Evolutionary conservation across 2,329 filamentous ascomycete genomes (phyloP).

Genomic region (Diaporthe nobilis): DNA sequence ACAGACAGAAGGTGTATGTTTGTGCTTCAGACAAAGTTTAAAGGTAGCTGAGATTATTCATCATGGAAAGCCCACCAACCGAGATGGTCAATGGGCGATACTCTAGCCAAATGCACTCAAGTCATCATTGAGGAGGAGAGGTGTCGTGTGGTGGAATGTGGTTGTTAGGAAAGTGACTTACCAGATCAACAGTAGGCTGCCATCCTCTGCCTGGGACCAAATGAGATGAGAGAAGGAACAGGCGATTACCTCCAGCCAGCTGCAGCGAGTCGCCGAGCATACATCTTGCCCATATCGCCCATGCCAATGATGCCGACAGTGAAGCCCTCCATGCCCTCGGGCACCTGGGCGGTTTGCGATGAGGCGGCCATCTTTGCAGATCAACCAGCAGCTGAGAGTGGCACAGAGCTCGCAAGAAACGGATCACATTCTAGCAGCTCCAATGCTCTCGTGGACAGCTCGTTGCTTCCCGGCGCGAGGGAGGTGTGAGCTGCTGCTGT

Average conservation of each 20-base stretch:
- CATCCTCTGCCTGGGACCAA: constrained; percentile 16
- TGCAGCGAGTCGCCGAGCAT: constrained; percentile 86
- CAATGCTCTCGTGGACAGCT: not conserved
- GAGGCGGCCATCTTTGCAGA: constrained; percentile 46
- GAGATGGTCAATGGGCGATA: constrained; percentile 75
- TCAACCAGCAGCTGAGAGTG: constrained; percentile 34
- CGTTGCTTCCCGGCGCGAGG: constrained; percentile 9
- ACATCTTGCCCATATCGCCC: constrained; percentile 99
- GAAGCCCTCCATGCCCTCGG: constrained; percentile 74
- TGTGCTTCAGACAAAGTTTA: constrained; percentile 83
- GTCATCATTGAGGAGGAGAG: constrained; percentile 84
- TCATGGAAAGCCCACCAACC: constrained; percentile 84
- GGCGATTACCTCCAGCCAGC: constrained; percentile 94
- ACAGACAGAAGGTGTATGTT: constrained; percentile 44
- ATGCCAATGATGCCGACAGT: constrained; percentile 96
- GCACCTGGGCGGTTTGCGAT: constrained; percentile 46
- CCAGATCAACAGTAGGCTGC: constrained; percentile 49
- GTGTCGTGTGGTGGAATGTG: constrained; percentile 30
- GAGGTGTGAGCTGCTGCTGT: constrained; percentile 3
- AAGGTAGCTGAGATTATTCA: constrained; percentile 99
- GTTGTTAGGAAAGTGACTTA: constrained; percentile 51
- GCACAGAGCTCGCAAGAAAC: constrained; percentile 42
- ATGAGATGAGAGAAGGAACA: constrained; percentile 42
- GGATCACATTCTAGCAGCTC: constrained; percentile 43
- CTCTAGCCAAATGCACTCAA: constrained; percentile 99